A percentile compares a stretch with the other conserved stretches of the same genome.
Conservation (phyloP, 192 early-diverging fungal species). For the Dimargaris cristalligena region DNA sequence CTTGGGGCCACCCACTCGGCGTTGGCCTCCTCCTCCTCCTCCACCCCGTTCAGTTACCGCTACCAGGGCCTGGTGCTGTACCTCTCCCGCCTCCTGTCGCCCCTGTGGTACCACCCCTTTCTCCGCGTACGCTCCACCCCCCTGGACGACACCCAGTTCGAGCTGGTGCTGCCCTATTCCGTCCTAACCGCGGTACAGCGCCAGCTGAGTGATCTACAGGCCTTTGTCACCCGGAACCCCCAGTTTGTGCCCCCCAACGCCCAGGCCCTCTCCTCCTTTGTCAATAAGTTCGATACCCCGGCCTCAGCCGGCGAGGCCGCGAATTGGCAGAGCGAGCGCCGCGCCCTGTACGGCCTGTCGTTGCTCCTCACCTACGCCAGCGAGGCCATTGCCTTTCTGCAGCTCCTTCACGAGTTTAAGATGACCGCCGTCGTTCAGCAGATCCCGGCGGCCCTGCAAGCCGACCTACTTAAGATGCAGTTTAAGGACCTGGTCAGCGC, state of each 20-base stretch:
- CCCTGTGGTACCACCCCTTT: conserved; percentile 48
- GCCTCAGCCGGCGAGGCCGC: no score
- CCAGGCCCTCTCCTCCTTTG: conserved; percentile 27
- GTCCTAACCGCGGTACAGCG: background rate
- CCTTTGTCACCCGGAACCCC: conserved; percentile 20
- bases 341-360: conserved; percentile 37
- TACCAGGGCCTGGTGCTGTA: conserved; percentile 61
- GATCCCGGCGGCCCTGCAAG: conserved; percentile 27
- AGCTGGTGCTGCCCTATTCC: background rate
- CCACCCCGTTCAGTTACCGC: conserved; percentile 33
- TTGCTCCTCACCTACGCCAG: conserved; percentile 35
- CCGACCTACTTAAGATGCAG: conserved; percentile 27
- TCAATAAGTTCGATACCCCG: conserved; percentile 26
- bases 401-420: conserved; percentile 45
- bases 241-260: conserved; percentile 25
- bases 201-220: background rate
- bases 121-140: conserved; percentile 9
- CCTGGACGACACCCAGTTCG: background rate
- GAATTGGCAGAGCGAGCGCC: conserved; percentile 23
- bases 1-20: background rate
- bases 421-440: conserved; percentile 30
- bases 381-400: conserved; percentile 50
- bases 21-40: background rate
- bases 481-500: conserved; percentile 40
- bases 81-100: conserved; percentile 48